Evolutionary conservation across 1,284 basidiomycete genomes (phyloP), one percentile per base, ranked within the genome.

Genomic region (Sanguinoderma infundibulare): DNA sequence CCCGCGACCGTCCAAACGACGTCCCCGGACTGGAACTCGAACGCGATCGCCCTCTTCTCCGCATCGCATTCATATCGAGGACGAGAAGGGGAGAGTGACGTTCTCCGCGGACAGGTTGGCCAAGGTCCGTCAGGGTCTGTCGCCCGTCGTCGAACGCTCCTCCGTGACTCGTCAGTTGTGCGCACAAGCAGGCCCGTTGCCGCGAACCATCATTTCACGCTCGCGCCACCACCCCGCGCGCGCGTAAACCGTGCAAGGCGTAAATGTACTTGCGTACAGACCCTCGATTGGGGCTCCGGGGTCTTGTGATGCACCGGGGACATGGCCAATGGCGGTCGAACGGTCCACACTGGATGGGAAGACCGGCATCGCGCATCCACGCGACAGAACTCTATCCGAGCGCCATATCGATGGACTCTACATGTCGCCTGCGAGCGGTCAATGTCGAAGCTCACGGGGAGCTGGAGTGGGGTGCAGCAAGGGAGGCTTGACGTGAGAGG

Each of bases 341-440:
- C 32, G 20, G 32, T 20, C 49, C 32, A 32, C 34, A 36, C 35
- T 20, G 26, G 49, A 51, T 22, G 49, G 9, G 57, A 62, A 59
- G 50, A 15, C 53, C 20, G 40, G 36, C 61, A 55, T 54, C 55
- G 20, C 49, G 12, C 30, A 10, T 51, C 32, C 49, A 17, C 20
- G 34, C 35, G 55, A 52, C 58, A 60, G 60, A 66, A 66, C 65
- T 58, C 62, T 61, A 61, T 66, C 55, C 59, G 46, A 49, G 28
- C 14, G 28, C 46, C 28, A 58, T 63, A 66, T 66, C 65, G 62
- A 66, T 63, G 60, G 55, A 28, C 59, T 51, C 51, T 38, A 38
- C 44, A 34, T 44, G 42, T 36, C 20, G 22, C n/a, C 5, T 15
- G 28, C 32, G 30, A 34, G 39, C 28, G 40, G 55, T 65, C 60